Conservation (phyloP, 306 rosid genomes). For the Notholithocarpus densiflorus region DNA sequence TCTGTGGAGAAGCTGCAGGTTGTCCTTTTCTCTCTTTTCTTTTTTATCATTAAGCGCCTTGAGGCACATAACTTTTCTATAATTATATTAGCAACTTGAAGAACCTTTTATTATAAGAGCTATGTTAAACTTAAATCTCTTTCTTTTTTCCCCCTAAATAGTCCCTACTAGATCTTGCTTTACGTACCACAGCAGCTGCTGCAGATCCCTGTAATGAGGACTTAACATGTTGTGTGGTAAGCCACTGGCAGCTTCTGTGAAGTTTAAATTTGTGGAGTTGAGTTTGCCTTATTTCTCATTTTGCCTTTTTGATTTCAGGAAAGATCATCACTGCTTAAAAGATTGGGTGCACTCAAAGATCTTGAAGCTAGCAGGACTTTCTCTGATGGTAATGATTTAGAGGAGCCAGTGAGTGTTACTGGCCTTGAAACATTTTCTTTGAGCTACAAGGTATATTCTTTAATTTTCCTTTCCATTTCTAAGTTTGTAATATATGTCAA, state of each 20-base stretch:
- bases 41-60: constrained; percentile 18
- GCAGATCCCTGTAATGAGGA: constrained; percentile 96
- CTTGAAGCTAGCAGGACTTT: constrained; percentile 40
- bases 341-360: constrained; percentile 61
- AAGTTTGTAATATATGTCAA: not conserved
- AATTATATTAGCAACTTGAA: not conserved
- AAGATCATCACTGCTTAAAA: constrained; percentile 76
- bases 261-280: constrained; percentile 12
- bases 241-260: constrained; percentile 30
- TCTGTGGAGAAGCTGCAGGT: constrained; percentile 99
- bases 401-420: constrained; percentile 72
- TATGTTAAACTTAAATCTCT: not conserved
- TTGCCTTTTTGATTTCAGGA: constrained; percentile 54
- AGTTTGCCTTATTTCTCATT: constrained; percentile 11
- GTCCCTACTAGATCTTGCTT: constrained; percentile 97
- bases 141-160: constrained; percentile 18
- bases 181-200: constrained; percentile 94
- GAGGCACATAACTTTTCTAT: not conserved
- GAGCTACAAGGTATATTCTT: constrained; percentile 68
- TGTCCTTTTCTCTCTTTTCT: constrained; percentile 3
- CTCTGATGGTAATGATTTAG: constrained; percentile 46
- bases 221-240: constrained; percentile 90
- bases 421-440: constrained; percentile 89
- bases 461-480: not conserved
- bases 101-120: not conserved